Evolutionary conservation across 2,329 filamentous ascomycete species (phyloP).

Genomic region (Aspergillus tanneri): DNA sequence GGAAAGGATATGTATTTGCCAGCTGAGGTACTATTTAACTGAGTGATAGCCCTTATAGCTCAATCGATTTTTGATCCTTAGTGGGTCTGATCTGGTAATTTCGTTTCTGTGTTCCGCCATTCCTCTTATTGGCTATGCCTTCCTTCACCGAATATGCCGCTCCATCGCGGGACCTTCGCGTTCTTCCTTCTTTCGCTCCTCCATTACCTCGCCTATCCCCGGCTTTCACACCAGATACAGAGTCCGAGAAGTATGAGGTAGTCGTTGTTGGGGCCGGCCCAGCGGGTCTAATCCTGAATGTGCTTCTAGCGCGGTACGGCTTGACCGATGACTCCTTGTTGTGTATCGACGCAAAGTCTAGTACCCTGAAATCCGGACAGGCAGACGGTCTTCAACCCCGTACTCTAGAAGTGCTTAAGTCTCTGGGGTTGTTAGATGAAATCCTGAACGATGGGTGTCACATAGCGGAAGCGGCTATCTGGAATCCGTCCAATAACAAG

Average conservation of each 20-base stretch:
- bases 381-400: constrained; percentile 47
- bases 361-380: constrained; percentile 42
- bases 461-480: constrained; percentile 63
- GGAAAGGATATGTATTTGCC: too few relatives aligned
- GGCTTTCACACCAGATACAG: constrained; percentile 24
- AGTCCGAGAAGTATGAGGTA: constrained; percentile 42
- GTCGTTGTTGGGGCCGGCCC: constrained; percentile 46
- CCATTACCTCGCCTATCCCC: constrained; percentile 44
- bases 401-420: constrained; percentile 46
- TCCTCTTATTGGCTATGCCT: constrained; percentile 31
- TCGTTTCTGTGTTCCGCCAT: too few relatives aligned
- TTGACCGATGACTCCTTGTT: constrained; percentile 42
- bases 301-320: constrained; percentile 47
- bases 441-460: constrained; percentile 42
- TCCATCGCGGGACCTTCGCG: constrained; percentile 40
- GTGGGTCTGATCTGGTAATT: too few relatives aligned
- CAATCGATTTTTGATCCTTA: not conserved
- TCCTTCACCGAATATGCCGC: constrained; percentile 40
- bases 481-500: constrained; percentile 59
- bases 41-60: too few relatives aligned
- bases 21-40: too few relatives aligned
- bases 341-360: constrained; percentile 45
- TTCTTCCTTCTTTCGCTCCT: constrained; percentile 41
- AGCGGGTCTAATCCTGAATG: constrained; percentile 43
- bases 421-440: constrained; percentile 42